Evolutionary conservation across 2,329 filamentous ascomycete genomes (phyloP), one percentile per base, ranked within the genome.

Genomic region (Cordyceps cateniannulata): DNA sequence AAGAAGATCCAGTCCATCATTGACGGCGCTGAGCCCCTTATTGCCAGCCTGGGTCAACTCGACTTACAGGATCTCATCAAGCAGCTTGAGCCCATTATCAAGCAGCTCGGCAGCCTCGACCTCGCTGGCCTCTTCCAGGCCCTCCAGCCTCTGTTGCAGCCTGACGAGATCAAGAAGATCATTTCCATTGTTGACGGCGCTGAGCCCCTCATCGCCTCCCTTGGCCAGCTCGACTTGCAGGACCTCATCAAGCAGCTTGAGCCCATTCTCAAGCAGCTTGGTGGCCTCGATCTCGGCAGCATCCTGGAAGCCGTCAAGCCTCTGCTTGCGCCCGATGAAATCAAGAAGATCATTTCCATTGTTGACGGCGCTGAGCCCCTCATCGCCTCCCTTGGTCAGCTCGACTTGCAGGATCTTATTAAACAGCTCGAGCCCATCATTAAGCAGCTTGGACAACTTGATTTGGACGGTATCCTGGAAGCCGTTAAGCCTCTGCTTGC

Each of bases 381-480:
- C 3, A 65, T 72, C 1, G 65, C 71, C 1, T 65, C 64, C 5
- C 42, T 73, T 2, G 59, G 69, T 48, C 69, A 73, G 52, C 66
- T 77, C 5, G 71, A 77, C 29, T 65, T 78, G 0, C 63, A 69
- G 47, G 68, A 68, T 3, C 62, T 76, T 1, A 62, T 76, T 5
- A 65, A 71, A 2, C 63, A 64, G 0, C 62, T 67, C 20, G 62
- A 55, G 42, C 65, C 63, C 1, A 48, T 68, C 3, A 44, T 68
- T 12, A 57, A 62, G n/a, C 49, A 56, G 8, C 32, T 63, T 20
- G 45, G 61, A 24, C 40, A 59, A 5, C 47, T 65, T 2, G 63
- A 65, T n/a, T 35, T 65, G 22, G n/a, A 20, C 8, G 54, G 57
- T 9, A 54, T 65, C 16, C 51, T 65, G 12, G 55, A 62, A 7